These are phyloP conservation scores for Wallacemonas sp. DNA, from an alignment of 208 protist genomes.

Conservation along the genomic window DNA sequence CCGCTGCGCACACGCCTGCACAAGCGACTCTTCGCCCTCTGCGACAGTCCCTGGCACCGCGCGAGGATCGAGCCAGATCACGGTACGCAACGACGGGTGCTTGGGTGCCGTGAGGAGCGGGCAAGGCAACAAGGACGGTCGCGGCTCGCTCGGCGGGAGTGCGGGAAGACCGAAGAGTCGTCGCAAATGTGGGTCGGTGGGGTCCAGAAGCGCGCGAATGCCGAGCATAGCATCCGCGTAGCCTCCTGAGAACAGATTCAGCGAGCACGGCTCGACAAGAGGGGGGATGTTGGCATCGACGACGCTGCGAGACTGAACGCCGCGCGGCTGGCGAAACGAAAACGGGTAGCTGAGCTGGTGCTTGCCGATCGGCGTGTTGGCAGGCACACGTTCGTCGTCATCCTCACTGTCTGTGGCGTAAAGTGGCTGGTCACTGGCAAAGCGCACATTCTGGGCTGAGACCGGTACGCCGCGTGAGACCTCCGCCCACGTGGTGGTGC, in stretches of 20 bases:
- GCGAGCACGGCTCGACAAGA: background rate
- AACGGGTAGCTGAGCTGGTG: conserved; percentile 6
- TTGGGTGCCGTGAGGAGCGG: background rate
- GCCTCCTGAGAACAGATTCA: conserved; percentile 42
- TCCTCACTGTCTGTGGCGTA: conserved; percentile 4
- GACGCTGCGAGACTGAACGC: background rate
- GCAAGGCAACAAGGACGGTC: background rate
- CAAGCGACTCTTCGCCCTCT: background rate
- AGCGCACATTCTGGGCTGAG: background rate
- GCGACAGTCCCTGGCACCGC: background rate
- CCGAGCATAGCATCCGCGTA: conserved; percentile 16
- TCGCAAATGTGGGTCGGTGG: background rate
- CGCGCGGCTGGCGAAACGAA: conserved; percentile 8
- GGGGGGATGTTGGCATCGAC: background rate
- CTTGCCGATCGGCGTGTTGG: conserved; percentile 11
- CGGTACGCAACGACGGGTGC: background rate
- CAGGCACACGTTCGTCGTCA: conserved; percentile 1
- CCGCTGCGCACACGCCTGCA: background rate
- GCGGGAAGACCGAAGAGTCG: background rate
- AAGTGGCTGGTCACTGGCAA: conserved; percentile 4
- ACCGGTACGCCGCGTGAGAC: background rate
- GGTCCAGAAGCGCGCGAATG: conserved; percentile 31
- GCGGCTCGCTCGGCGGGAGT: background rate
- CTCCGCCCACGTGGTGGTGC: background rate
- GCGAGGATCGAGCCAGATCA: background rate